Base-by-base conservation (phyloP, 331 rosid species). In the Quercus lobata region DNA sequence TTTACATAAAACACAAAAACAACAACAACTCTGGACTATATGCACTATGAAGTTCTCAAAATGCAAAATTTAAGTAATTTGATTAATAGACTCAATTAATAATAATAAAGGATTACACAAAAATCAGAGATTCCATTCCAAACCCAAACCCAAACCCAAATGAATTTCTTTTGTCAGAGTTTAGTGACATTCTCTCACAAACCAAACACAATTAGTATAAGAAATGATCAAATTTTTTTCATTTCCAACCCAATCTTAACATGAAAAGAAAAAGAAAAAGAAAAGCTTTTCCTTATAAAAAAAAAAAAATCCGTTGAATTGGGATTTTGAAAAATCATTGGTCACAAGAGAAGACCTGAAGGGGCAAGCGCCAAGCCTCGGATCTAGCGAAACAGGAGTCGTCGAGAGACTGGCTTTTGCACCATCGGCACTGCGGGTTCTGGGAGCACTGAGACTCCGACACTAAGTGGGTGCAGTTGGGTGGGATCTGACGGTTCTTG, bases 321-420 rank as follows among this genome's bases (percentile, higher is more conserved):
- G 49, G 49, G 49, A 41, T 41, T 41, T 41, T 9, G 69, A 27
- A 35, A 68, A 46, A 68, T 9, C 75, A 84, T 86, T 85, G 86
- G 76, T 21, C 83, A 78, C 99, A 95, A 61, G 97, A 86, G 80
- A 89, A 95, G 86, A 95, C 94, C 92, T 90, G 85, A 4, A 46
- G 78, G 16, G 99, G 99, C 82, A 95, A 76, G 73, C 99, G 89
- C 79, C 73, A 80, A 14, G 99, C 99, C 79, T 93, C 98, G 15
- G 86, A 49, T 87, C 80, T 88, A 71, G 82, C 44, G 82, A 95
- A 95, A 75, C 99, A 95, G 81, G 87, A 87, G 81, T 93, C 99
- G 79, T 95, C 95, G 49, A 95, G 84, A 52, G 61, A 83, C 19
- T 85, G 84, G 71, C 99, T 95, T 24, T 84, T 85, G 78, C 99